Conservation (phyloP, 176 grass and related monocot genomes). For the Eragrostis nindensis region DNA sequence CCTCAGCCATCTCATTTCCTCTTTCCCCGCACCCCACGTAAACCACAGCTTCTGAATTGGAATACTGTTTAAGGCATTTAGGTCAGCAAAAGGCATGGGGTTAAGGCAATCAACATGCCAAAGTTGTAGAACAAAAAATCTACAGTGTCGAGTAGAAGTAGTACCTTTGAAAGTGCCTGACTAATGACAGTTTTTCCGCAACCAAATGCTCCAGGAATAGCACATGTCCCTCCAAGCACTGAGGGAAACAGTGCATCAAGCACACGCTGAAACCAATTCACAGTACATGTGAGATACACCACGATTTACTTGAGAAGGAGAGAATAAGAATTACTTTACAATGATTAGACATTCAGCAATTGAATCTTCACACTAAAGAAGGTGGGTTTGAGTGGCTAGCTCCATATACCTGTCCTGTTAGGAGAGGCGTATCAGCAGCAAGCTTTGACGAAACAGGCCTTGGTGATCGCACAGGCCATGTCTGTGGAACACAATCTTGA, state of each 20-base stretch:
- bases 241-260: slow-evolving; percentile 92
- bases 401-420: slow-evolving; percentile 75
- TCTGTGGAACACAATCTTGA: slow-evolving; percentile 46
- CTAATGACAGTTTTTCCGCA: slow-evolving; percentile 96
- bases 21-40: slow-evolving; percentile 91
- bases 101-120: background rate
- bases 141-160: background rate
- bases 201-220: slow-evolving; percentile 93
- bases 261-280: slow-evolving; percentile 63
- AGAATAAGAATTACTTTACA: background rate
- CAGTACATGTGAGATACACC: slow-evolving; percentile 33
- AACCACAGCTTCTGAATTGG: slow-evolving; percentile 85
- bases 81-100: slow-evolving; percentile 9
- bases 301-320: slow-evolving; percentile 22
- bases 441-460: slow-evolving; percentile 82
- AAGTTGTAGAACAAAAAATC: background rate
- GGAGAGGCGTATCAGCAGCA: slow-evolving; percentile 83
- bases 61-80: slow-evolving; percentile 59
- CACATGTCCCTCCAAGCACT: slow-evolving; percentile 87
- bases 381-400: too few relatives aligned
- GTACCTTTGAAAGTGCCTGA: slow-evolving; percentile 93
- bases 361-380: slow-evolving; percentile 15
- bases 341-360: slow-evolving; percentile 19
- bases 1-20: slow-evolving; percentile 96
- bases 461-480: slow-evolving; percentile 82